Evolutionary conservation across 192 early-diverging fungal species (phyloP).

Genomic region (Obelidium mucronatum): DNA sequence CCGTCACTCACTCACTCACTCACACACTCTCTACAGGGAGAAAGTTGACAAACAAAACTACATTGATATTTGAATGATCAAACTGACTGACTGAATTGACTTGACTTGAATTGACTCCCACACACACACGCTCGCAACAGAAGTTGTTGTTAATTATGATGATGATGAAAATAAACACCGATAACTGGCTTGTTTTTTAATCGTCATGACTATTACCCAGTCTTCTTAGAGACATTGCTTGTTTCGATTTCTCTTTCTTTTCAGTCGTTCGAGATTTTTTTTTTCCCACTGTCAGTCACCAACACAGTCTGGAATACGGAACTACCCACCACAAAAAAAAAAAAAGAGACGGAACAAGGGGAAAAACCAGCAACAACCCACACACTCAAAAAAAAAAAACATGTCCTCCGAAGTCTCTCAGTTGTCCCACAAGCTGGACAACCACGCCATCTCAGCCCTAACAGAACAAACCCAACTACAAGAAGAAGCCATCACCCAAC

Average conservation of each 20-base stretch:
- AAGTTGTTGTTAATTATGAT: too few species aligned
- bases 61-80: slow-evolving; percentile 25
- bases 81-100: too few species aligned
- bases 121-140: too few species aligned
- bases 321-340: too few species aligned
- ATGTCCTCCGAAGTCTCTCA: neutral
- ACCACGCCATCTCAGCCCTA: neutral
- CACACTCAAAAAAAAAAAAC: neutral
- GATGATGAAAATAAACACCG: too few species aligned
- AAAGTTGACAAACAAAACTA: slow-evolving; percentile 26
- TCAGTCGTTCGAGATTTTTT: neutral
- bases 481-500: slow-evolving; percentile 8
- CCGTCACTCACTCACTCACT: neutral
- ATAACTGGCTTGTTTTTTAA: too few species aligned
- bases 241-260: too few species aligned
- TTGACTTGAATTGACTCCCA: too few species aligned
- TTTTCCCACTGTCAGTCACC: neutral
- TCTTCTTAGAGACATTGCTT: too few species aligned
- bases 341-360: too few species aligned
- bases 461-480: neutral
- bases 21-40: slow-evolving; percentile 11
- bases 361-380: neutral
- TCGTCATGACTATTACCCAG: too few species aligned
- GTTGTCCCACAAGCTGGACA: neutral
- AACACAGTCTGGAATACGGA: too few species aligned